These are phyloP conservation scores for Vaccinium vitisidaea DNA, from an alignment of 148 eudicot genomes.

Conservation along the genomic window DNA sequence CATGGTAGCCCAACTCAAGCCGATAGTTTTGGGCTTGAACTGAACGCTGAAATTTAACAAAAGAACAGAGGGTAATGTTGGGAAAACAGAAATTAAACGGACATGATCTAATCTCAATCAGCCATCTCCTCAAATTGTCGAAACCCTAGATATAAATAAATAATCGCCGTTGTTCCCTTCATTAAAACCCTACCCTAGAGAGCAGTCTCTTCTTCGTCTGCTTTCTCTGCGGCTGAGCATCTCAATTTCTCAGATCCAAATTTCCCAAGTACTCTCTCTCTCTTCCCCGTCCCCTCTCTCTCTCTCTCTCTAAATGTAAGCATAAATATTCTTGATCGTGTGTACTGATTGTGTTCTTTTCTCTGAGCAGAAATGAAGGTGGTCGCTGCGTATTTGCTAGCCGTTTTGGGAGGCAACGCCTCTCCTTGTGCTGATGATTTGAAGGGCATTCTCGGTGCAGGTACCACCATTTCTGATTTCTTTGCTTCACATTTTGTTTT, in stretches of 20 bases:
- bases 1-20: not conserved
- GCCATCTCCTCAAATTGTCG: not conserved
- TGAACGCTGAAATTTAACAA: not conserved
- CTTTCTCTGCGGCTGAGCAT: not conserved
- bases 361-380: slow-evolving; percentile 53
- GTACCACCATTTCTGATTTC: slow-evolving; percentile 20
- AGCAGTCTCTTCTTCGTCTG: not conserved
- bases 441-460: slow-evolving; percentile 58
- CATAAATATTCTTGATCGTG: too few relatives aligned
- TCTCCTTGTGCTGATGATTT: slow-evolving; percentile 53
- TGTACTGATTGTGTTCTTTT: not conserved
- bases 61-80: not conserved
- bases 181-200: not conserved
- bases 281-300: not conserved
- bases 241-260: not conserved
- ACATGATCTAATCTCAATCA: not conserved
- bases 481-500: not conserved
- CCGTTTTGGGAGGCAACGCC: slow-evolving; percentile 72
- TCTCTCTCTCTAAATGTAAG: not conserved
- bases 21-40: not conserved
- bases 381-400: slow-evolving; percentile 75
- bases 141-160: not conserved
- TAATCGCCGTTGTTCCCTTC: not conserved
- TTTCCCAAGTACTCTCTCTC: not conserved
- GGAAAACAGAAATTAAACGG: not conserved